Conservation (phyloP, 2,329 filamentous ascomycete genomes). For the Pleomassaria siparia region DNA sequence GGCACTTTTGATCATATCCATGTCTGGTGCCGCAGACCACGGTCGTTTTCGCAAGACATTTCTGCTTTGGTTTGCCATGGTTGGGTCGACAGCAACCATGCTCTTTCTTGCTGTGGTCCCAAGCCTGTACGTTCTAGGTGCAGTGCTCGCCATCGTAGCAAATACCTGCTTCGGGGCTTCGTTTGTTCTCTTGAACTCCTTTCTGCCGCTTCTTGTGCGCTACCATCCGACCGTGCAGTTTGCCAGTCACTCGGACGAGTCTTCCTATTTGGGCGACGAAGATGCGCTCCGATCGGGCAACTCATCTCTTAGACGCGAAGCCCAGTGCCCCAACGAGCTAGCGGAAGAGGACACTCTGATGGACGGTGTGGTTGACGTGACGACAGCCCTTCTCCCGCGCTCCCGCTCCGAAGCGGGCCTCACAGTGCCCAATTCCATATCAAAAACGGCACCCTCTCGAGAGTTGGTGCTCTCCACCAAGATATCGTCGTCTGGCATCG, state of each 20-base stretch:
- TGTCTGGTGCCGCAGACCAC: conserved; percentile 94
- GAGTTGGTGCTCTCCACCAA: conserved; percentile 83
- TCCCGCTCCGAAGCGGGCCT: conserved; percentile 24
- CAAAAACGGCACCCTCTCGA: conserved; percentile 51
- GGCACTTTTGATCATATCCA: conserved; percentile 87
- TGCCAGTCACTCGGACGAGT: conserved; percentile 18
- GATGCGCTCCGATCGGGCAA: conserved; percentile 20
- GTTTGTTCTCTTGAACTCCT: conserved; percentile 94
- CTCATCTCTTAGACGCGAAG: conserved; percentile 24
- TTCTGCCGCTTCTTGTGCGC: conserved; percentile 85
- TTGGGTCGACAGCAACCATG: conserved; percentile 83
- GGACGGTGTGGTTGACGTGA: conserved; percentile 35
- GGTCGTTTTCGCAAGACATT: conserved; percentile 85
- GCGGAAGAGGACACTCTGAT: conserved; percentile 27
- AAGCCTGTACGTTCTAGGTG: conserved; percentile 76
- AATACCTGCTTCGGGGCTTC: conserved; percentile 95
- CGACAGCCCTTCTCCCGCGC: conserved; percentile 41
- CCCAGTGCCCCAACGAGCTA: conserved; percentile 30
- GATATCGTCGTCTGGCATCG: conserved; percentile 90
- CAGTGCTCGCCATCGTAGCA: conserved; percentile 81
- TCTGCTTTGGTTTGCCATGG: conserved; percentile 79
- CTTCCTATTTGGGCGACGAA: conserved; percentile 28
- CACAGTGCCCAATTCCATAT: conserved; percentile 33
- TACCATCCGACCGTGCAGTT: conserved; percentile 68
- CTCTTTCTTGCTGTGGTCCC: conserved; percentile 78